Evolutionary conservation across 371 early-diverging fungal species (phyloP).

Genomic region (Apophysomyces variabilis): DNA sequence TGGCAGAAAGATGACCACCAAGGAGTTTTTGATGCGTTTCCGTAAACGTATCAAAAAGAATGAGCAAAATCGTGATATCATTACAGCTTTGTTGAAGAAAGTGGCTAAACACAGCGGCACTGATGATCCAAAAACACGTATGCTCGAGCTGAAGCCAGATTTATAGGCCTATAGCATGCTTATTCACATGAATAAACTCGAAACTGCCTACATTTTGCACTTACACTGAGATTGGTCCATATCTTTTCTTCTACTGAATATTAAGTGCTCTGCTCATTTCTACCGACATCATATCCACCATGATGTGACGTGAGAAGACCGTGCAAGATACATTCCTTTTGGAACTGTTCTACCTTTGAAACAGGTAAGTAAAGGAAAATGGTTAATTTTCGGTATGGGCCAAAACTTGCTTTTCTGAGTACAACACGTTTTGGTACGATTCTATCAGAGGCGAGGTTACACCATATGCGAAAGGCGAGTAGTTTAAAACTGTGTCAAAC

Average conservation of each 20-base stretch:
- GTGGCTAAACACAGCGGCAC: conserved; percentile 60
- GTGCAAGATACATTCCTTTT: too few species aligned
- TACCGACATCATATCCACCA: too few species aligned
- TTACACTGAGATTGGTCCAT: too few species aligned
- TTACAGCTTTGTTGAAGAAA: conserved; percentile 63
- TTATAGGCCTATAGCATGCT: conserved; percentile 1
- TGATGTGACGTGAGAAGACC: too few species aligned
- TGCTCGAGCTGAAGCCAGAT: conserved; percentile 57
- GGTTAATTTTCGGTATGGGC: too few species aligned
- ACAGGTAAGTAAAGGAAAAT: too few species aligned
- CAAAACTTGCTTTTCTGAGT: too few species aligned
- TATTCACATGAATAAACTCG: neutral
- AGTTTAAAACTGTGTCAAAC: conserved; percentile 2
- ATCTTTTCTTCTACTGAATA: too few species aligned
- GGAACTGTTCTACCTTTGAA: neutral
- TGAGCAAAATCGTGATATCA: conserved; percentile 61
- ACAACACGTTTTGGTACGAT: too few species aligned
- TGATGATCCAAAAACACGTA: conserved; percentile 46
- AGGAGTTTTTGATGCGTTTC: conserved; percentile 68
- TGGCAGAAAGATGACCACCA: conserved; percentile 63
- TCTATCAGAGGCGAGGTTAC: neutral
- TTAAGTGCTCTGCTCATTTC: too few species aligned
- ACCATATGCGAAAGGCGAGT: neutral
- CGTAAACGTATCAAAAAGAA: conserved; percentile 73
- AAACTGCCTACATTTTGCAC: neutral